Percentiles rank a stretch among this genome's conserved stretches.
phyloP scores from a whole-genome alignment of 202 grass and related monocot genomes.

The Dendrocalamus latiflorus region DNA sequence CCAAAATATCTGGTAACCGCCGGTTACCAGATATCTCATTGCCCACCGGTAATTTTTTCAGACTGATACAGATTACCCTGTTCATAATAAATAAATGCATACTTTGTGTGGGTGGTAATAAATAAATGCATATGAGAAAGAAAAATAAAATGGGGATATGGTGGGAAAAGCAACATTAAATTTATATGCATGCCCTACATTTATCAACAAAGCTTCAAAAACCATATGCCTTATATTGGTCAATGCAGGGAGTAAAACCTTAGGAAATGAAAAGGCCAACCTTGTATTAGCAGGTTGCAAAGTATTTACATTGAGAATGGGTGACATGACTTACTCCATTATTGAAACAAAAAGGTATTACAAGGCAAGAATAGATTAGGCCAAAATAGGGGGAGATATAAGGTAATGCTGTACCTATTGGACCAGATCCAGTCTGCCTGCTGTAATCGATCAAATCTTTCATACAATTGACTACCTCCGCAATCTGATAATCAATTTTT shows the following conservation, averaged over 20 bases:
- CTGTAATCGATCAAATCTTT: slow-evolving; percentile 88
- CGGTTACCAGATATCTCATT: not conserved
- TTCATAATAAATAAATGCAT: not conserved
- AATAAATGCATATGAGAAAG: not conserved
- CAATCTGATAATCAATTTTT: slow-evolving; percentile 48
- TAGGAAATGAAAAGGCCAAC: not conserved
- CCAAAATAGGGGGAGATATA: not conserved
- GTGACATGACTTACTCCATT: not conserved
- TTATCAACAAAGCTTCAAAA: too few relatives aligned
- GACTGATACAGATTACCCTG: not conserved
- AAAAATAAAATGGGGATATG: not conserved
- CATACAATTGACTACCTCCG: slow-evolving; percentile 87
- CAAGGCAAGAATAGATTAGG: slow-evolving; percentile 8
- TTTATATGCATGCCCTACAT: too few relatives aligned
- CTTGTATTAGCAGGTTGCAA: not conserved
- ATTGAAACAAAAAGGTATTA: not conserved
- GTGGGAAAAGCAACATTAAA: too few relatives aligned
- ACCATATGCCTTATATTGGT: too few relatives aligned
- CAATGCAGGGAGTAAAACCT: too few relatives aligned
- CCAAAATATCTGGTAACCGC: not conserved
- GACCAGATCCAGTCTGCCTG: slow-evolving; percentile 63
- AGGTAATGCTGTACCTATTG: slow-evolving; percentile 53
- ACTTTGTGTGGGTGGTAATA: not conserved
- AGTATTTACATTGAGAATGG: not conserved
- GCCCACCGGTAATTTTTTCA: not conserved